Evolutionary conservation across 2,329 filamentous ascomycete species (phyloP).

Genomic region (Alternaria ventricosa): DNA sequence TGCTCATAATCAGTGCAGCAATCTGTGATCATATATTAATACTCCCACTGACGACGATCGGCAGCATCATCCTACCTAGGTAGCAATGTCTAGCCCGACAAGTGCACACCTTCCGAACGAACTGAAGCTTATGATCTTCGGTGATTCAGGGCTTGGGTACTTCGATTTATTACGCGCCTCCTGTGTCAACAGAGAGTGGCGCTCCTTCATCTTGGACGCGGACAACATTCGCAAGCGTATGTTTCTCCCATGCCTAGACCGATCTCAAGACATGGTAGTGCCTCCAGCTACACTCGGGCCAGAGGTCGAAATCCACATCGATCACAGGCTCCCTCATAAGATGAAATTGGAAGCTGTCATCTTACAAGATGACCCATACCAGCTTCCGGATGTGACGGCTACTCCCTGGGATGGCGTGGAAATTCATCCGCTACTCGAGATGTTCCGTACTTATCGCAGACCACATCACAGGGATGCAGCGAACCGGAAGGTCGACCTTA

Average conservation of each 20-base stretch:
- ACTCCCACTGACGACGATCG: not conserved
- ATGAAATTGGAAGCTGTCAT: not conserved
- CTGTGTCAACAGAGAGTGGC: not conserved
- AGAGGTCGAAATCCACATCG: not conserved
- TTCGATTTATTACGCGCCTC: not conserved
- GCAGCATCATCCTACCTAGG: too few relatives aligned
- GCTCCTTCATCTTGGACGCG: not conserved
- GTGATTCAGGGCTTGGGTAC: not conserved
- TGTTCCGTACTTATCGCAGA: not conserved
- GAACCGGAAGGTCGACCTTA: not conserved
- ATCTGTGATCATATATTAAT: not conserved
- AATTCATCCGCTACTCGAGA: not conserved
- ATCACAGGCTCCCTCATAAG: not conserved
- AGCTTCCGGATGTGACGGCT: not conserved
- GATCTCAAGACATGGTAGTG: not conserved
- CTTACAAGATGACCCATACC: not conserved
- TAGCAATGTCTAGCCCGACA: not conserved
- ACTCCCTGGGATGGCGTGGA: not conserved
- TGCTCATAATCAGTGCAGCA: not conserved
- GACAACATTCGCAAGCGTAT: not conserved
- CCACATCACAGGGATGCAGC: accelerated
- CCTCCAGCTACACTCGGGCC: not conserved
- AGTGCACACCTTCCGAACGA: not conserved
- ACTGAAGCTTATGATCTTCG: not conserved
- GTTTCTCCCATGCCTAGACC: not conserved